Evolutionary conservation across 2,329 filamentous ascomycete genomes (phyloP), one percentile per base, ranked within the genome.

Genomic region (Diplodia mutila): DNA sequence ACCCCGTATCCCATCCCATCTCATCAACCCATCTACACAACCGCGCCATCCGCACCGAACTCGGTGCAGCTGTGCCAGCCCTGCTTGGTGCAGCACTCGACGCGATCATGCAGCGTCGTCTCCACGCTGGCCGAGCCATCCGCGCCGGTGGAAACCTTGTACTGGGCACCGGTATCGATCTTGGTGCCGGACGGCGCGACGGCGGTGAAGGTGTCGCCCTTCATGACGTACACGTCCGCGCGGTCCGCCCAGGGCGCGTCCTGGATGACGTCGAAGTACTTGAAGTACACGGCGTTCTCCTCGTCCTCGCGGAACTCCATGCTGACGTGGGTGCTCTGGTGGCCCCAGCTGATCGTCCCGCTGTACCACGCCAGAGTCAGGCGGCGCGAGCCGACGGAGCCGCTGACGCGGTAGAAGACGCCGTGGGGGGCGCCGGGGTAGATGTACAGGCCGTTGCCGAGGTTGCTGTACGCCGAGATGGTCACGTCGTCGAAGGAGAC

Each of bases 401-500:
- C 59, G 6, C 8, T 18, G n/a, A 61, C 21, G 54, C 21, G 34
- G 29, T 42, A 34, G 21, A 23, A 34, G 1, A 21, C 34, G 54
- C 27, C 42, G 25, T 27, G 42, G 9, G 42, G 27, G 5, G 9
- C 42, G 23, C 23, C 59, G 2, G 37, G 25, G 42, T 63, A 59
- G 34, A 59, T 59, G 55, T 59, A 59, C 12, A 59, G 23, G 12
- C 55, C 55, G 55, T 11, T 3, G 54, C 54, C 55, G 2, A 46
- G 55, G 16, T 37, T 23, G 0, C 37, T 18, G 37, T 59, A 59
- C 9, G 9, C 14, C 21, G 18, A 14, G 12, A 59, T 11, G 2
- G 12, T 3, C 21, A 59, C 59, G 59, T 63, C 59, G 59, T 1
- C n/a, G 29, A 32, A 51, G 0, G 16, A 51, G 1, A 25, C 32